Conservation (phyloP, 2,329 filamentous ascomycete species). For the Coniella lustricola region DNA sequence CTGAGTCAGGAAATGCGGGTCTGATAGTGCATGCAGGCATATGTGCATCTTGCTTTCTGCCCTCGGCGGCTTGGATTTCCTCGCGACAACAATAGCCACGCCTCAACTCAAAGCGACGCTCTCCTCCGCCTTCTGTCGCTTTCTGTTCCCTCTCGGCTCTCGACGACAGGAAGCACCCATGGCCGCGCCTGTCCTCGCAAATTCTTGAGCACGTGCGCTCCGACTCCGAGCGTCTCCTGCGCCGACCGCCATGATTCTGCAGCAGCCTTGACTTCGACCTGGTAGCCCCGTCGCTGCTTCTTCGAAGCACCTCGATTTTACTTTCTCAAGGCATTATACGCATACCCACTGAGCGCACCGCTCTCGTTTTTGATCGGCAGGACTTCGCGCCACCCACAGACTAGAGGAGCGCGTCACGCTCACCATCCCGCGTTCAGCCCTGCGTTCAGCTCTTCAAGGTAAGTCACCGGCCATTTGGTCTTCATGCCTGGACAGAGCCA, state of each 20-base stretch:
- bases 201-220: not conserved
- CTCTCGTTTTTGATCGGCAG: not conserved
- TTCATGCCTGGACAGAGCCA: too few relatives aligned
- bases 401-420: not conserved
- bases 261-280: constrained; percentile 7
- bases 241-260: constrained; percentile 8
- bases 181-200: not conserved
- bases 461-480: too few relatives aligned
- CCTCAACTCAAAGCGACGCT: too few relatives aligned
- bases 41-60: too few relatives aligned
- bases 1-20: too few relatives aligned
- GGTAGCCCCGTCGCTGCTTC: constrained; percentile 11
- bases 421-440: not conserved
- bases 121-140: too few relatives aligned
- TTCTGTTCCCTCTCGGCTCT: too few relatives aligned
- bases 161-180: not conserved
- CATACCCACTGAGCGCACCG: not conserved
- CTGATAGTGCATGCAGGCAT: too few relatives aligned
- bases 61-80: too few relatives aligned
- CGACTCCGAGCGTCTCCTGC: constrained; percentile 3
- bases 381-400: not conserved
- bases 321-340: too few relatives aligned
- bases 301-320: not conserved
- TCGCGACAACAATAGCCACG: too few relatives aligned
- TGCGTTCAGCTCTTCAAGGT: not conserved